Evolutionary conservation across 2,329 filamentous ascomycete species (phyloP).

Genomic region (Fonsecaea nubica): DNA sequence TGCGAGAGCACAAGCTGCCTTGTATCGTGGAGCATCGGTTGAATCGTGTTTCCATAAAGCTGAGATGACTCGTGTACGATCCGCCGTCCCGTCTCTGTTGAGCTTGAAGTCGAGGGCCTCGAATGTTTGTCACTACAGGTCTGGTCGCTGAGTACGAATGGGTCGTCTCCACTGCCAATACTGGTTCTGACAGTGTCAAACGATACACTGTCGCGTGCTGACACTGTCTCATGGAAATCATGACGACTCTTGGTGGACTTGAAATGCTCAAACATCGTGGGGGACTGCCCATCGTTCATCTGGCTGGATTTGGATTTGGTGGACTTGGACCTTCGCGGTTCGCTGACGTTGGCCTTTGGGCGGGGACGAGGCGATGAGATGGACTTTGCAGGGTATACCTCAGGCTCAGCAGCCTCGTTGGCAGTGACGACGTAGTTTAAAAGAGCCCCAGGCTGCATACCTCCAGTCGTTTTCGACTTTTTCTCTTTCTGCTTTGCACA

Average conservation of each 20-base stretch:
- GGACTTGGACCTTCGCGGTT: background rate
- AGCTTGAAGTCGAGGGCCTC: constrained; percentile 25
- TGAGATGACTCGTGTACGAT: constrained; percentile 8
- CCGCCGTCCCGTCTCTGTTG: background rate
- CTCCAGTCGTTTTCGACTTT: constrained; percentile 20
- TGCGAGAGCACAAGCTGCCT: background rate
- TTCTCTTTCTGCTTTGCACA: constrained; percentile 30
- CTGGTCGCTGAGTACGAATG: constrained; percentile 1
- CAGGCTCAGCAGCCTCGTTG: constrained; percentile 9
- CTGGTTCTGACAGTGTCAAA: background rate
- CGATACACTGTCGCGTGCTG: background rate
- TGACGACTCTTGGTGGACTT: constrained; percentile 26
- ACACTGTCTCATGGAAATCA: background rate
- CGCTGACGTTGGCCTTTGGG: background rate
- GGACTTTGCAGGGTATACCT: background rate
- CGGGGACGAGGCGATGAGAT: constrained; percentile 7
- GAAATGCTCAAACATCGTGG: constrained; percentile 26
- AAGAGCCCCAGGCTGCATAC: constrained; percentile 26
- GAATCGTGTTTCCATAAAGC: background rate
- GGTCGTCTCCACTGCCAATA: background rate
- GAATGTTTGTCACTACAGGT: constrained; percentile 19
- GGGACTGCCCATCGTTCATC: constrained; percentile 7
- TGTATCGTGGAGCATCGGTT: background rate
- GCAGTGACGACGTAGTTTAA: constrained; percentile 24
- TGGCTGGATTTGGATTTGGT: constrained; percentile 16